Evolutionary conservation across 2,329 filamentous ascomycete genomes (phyloP).

Genomic region (Xylaria sp.): DNA sequence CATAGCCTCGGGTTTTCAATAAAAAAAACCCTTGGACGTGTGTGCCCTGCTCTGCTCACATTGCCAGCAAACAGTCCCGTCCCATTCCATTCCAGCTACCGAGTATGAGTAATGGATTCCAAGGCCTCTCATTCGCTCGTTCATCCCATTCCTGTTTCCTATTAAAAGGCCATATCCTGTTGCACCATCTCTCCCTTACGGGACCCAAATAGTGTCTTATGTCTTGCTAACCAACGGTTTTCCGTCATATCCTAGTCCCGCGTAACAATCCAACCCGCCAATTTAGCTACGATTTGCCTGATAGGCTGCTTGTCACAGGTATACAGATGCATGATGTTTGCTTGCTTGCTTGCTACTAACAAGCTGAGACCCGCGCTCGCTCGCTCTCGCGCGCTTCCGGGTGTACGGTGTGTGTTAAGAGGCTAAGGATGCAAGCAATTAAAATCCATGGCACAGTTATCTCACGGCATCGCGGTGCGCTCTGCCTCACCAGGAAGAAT

Average conservation of each 20-base stretch:
- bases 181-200: neutral
- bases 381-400: neutral
- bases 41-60: neutral
- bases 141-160: neutral
- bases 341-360: no score
- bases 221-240: neutral
- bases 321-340: neutral
- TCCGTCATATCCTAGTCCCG: neutral
- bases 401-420: neutral
- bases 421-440: neutral
- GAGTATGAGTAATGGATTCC: neutral
- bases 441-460: no score
- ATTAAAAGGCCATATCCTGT: neutral
- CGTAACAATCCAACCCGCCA: neutral
- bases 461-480: neutral
- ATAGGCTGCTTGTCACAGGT: neutral
- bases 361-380: no score
- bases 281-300: neutral
- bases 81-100: neutral
- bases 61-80: neutral
- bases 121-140: neutral
- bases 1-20: constrained; percentile 12
- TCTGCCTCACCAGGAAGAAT: neutral
- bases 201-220: no score
- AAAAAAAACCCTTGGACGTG: no score